Percentiles rank a stretch among this genome's conserved stretches.
Conservation (phyloP, 164 flowering plant species). For the Cinnamomum chago region DNA sequence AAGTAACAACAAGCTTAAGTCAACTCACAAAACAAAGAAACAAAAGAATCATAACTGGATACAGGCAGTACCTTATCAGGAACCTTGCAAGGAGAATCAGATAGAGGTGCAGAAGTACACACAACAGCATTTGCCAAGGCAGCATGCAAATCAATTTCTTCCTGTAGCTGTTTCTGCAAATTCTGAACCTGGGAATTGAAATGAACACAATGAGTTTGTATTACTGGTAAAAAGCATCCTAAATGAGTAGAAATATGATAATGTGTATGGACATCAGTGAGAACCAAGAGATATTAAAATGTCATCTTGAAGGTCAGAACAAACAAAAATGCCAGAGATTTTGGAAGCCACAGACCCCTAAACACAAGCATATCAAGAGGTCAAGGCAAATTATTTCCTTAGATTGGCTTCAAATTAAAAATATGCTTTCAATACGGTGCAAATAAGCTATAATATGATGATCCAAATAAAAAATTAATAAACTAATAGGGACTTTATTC, state of each 20-base stretch:
- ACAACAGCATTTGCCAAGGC: conserved; percentile 32
- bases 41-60: neutral
- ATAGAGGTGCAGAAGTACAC: conserved; percentile 20
- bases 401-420: neutral
- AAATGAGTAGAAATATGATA: neutral
- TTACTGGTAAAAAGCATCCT: neutral
- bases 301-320: neutral
- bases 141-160: conserved; percentile 34
- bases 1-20: neutral
- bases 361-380: neutral
- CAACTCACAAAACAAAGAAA: neutral
- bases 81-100: conserved; percentile 18
- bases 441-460: neutral
- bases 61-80: conserved; percentile 31
- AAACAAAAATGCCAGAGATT: neutral
- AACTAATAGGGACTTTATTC: neutral
- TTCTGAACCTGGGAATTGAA: conserved; percentile 22
- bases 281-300: neutral
- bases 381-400: neutral
- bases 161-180: conserved; percentile 34
- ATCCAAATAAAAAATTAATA: neutral
- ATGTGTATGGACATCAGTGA: neutral
- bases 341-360: neutral
- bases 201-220: neutral
- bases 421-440: neutral